Conservation (phyloP, 345 rosid genomes). For the Eucalyptus cloeziana region DNA sequence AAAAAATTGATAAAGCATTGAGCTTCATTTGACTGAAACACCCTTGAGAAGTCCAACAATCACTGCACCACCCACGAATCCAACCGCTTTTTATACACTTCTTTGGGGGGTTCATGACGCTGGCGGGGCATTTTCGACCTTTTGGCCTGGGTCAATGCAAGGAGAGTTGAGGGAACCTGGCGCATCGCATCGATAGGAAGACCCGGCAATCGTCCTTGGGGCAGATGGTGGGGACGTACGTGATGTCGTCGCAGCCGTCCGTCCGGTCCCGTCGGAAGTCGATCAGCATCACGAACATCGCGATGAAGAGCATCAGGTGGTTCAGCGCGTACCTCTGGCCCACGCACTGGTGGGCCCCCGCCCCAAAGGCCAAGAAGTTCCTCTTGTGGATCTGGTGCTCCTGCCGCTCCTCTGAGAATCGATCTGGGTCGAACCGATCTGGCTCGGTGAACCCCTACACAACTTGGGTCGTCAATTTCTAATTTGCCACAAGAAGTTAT, state of each 20-base stretch:
- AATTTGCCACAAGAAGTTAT: not conserved
- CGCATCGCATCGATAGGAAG: constrained; percentile 34
- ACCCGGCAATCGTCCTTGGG: constrained; percentile 79
- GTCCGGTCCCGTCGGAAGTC: constrained; percentile 47
- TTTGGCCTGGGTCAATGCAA: not conserved
- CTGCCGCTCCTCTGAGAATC: constrained; percentile 46
- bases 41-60: not conserved
- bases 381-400: constrained; percentile 48
- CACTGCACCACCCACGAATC: not conserved
- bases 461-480: not conserved
- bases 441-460: constrained; percentile 42
- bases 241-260: constrained; percentile 67
- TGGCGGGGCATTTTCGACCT: not conserved
- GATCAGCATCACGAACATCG: constrained; percentile 43
- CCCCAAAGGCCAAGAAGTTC: constrained; percentile 67
- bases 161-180: not conserved
- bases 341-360: constrained; percentile 87
- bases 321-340: constrained; percentile 86
- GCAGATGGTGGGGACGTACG: constrained; percentile 63
- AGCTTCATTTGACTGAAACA: not conserved
- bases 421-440: constrained; percentile 67
- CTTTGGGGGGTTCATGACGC: not conserved
- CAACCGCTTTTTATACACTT: not conserved
- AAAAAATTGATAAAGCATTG: not conserved
- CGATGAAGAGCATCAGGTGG: constrained; percentile 67